Percentiles rank a stretch among this genome's conserved stretches.
phyloP scores from a whole-genome alignment of 352 stramenopile genomes.

The Phytopythium kandeliae region DNA sequence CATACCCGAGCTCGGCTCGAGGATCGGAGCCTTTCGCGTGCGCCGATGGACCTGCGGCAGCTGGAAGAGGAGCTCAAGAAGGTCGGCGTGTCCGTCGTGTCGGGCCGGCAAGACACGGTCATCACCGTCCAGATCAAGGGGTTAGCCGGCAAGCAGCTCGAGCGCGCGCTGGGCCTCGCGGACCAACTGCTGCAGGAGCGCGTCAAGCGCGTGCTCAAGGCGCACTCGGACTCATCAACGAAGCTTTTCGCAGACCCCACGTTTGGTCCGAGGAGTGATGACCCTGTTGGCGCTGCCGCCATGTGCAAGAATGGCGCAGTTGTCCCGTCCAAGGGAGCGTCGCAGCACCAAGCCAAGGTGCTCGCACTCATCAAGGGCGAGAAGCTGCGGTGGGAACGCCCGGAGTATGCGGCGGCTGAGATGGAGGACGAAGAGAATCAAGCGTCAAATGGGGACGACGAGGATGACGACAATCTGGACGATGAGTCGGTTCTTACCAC shows the following conservation, averaged over 20 bases:
- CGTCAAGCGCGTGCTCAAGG: slow-evolving; percentile 60
- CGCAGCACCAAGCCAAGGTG: slow-evolving; percentile 70
- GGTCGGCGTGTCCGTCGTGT: slow-evolving; percentile 68
- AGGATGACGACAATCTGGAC: slow-evolving; percentile 10
- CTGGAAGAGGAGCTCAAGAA: slow-evolving; percentile 82
- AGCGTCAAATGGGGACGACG: slow-evolving; percentile 22
- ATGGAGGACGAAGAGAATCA: slow-evolving; percentile 19
- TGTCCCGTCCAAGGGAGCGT: slow-evolving; percentile 61
- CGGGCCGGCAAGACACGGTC: slow-evolving; percentile 66
- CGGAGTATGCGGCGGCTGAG: slow-evolving; percentile 31
- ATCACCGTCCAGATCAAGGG: slow-evolving; percentile 76
- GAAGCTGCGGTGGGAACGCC: slow-evolving; percentile 77
- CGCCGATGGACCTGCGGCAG: slow-evolving; percentile 32
- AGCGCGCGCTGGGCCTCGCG: slow-evolving; percentile 46
- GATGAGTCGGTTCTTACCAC: slow-evolving; percentile 4
- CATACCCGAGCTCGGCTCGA: too few relatives aligned
- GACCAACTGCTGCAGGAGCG: slow-evolving; percentile 75
- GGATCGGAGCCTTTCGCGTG: neutral
- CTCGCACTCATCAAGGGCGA: slow-evolving; percentile 63
- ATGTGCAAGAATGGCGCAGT: slow-evolving; percentile 55
- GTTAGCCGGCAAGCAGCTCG: slow-evolving; percentile 47
- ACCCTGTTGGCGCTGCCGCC: slow-evolving; percentile 50
- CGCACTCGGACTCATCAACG: slow-evolving; percentile 27
- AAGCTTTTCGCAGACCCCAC: slow-evolving; percentile 76
- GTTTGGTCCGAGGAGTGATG: slow-evolving; percentile 61